These are phyloP conservation scores for Pestalotiopsis fici DNA, from an alignment of 2,329 filamentous ascomycete species.

Conservation along the genomic window DNA sequence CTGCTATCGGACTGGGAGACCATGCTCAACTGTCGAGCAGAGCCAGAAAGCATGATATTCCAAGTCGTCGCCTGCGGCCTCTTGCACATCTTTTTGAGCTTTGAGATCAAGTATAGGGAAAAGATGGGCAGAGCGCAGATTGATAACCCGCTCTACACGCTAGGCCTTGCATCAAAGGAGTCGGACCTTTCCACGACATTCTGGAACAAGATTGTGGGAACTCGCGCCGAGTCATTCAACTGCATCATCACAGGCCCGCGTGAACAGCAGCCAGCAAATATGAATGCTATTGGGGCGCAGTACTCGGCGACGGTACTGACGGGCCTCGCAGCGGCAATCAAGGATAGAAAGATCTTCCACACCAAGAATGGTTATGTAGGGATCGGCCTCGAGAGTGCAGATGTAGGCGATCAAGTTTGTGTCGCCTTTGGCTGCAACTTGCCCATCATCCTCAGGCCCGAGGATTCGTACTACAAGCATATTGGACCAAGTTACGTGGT, in stretches of 20 bases:
- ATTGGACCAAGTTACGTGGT: neutral
- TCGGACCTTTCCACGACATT: neutral
- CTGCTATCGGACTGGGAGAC: slow-evolving; percentile 1
- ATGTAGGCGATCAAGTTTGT: neutral
- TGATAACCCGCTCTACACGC: neutral
- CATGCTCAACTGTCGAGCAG: neutral
- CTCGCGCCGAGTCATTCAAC: neutral
- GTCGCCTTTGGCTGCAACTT: neutral
- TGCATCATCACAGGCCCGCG: neutral
- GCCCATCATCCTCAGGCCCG: neutral
- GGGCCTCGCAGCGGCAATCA: neutral
- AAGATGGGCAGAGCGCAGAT: neutral
- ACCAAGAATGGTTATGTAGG: neutral
- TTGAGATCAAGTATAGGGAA: neutral
- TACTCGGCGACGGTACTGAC: neutral
- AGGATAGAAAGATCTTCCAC: neutral
- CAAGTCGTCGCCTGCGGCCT: slow-evolving; percentile 1
- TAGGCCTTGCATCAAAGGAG: neutral
- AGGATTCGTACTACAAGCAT: neutral
- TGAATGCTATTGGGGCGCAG: neutral
- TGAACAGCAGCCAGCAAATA: neutral
- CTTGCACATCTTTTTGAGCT: neutral
- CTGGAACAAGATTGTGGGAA: slow-evolving; percentile 2
- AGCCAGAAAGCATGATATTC: slow-evolving; percentile 1
- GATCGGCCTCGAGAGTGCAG: neutral